Base-by-base conservation (phyloP, 2,329 filamentous ascomycete genomes). In the Penicillium rolfsii region DNA sequence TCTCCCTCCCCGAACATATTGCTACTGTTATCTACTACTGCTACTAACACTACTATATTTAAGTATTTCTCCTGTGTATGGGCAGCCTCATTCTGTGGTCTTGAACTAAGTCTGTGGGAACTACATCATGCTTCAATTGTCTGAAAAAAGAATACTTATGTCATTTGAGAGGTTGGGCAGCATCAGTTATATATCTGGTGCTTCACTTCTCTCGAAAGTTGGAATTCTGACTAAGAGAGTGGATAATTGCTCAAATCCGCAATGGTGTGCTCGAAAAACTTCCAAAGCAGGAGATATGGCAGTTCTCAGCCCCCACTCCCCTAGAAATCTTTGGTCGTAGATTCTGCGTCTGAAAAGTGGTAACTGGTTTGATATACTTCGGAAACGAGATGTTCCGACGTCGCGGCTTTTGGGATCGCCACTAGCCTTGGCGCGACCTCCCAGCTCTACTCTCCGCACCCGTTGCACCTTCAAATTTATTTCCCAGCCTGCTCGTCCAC, bases 341-440 rank as follows among this genome's bases (percentile, higher is more conserved):
- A 5, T 4, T 19, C 19, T 12, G 4, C 11, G 19, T 43, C n/a
- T 35, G 7, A 3, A 35, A 14, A 22, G 28, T 33, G 26, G 45
- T 19, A 16, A n/a, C 11, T 19, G 14, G 28, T 9, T 4, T 24
- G 49, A 6, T 53, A 53, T 53, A 53, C 35, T 53, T 53, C 50
- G 50, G 50, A 53, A 40, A 38, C 22, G 14, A 38, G 50, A 53
- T 53, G 35, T 53, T 53, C 50, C 35, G 50, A 35, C 35, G 50
- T 52, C n/a, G 33, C 19, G 33, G 24, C 38, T 53, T 22, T 22
- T 36, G 57, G 33, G 48, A 58, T 64, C 52, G 64, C 61, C 65
- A 64, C 64, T 56, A 56, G 59, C 58, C 65, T 64, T 67, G 60
- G 60, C 65, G 24, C 26, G 7, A 61, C 58, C 53, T 62, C 57